Conservation (phyloP, 73 alveolate species). For the Paramecium sexaurelia region DNA sequence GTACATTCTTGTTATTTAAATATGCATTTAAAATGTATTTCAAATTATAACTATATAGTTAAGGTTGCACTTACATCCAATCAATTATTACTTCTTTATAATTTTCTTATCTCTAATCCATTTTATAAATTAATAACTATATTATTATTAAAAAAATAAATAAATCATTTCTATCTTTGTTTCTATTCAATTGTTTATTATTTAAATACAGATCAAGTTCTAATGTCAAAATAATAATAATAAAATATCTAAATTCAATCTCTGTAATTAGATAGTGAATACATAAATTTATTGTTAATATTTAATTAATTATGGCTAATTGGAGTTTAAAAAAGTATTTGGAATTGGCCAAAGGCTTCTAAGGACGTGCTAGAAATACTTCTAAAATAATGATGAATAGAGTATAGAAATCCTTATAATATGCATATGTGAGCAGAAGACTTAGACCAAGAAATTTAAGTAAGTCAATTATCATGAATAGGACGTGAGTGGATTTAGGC, state of each 20-base stretch:
- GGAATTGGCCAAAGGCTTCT: constrained; percentile 84
- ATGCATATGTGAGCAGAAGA: constrained; percentile 82
- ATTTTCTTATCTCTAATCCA: constrained; percentile 20
- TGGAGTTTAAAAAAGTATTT: constrained; percentile 60
- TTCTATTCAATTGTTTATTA: no score
- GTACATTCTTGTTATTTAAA: background rate
- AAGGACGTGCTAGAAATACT: constrained; percentile 78
- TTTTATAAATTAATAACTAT: background rate
- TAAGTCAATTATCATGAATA: constrained; percentile 34
- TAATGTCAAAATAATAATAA: no score
- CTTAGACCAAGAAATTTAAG: constrained; percentile 76
- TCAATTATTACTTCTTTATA: background rate
- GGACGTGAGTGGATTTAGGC: constrained; percentile 80
- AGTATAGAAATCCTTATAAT: constrained; percentile 77
- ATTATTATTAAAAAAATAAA: background rate
- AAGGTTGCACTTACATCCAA: background rate
- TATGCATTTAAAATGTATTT: background rate
- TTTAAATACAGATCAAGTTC: no score
- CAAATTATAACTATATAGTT: background rate
- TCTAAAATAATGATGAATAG: constrained; percentile 75
- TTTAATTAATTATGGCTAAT: constrained; percentile 60
- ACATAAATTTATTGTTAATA: background rate
- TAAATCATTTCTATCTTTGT: background rate
- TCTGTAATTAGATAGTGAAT: background rate
- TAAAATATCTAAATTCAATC: no score